Evolutionary conservation across 2,329 filamentous ascomycete species (phyloP).

Genomic region (Verticillium tricorpus): DNA sequence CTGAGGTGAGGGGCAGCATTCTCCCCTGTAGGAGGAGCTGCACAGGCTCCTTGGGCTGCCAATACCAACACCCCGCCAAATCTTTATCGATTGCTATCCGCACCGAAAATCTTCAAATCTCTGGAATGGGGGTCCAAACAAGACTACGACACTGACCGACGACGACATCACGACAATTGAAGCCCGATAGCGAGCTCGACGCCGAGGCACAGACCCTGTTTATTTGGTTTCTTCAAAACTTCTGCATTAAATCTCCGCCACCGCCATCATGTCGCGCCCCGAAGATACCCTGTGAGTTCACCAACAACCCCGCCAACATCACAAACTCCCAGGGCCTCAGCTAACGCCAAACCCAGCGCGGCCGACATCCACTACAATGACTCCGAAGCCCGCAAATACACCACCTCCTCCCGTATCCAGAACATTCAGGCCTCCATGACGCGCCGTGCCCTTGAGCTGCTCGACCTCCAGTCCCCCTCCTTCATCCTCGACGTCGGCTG

Average conservation of each 20-base stretch:
- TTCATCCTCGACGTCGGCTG: conserved; percentile 96
- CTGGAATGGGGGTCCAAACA: not conserved
- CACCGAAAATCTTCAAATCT: conserved; percentile 5
- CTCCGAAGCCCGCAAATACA: conserved; percentile 93
- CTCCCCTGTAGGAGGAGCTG: no score
- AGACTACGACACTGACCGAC: not conserved
- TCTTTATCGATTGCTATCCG: conserved; percentile 5
- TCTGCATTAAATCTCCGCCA: not conserved
- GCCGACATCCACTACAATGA: conserved; percentile 98
- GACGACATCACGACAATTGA: not conserved
- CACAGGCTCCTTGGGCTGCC: no score
- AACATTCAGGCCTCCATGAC: conserved; percentile 96
- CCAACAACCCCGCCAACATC: conserved; percentile 6
- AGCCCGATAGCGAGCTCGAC: no score
- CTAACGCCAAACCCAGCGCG: conserved; percentile 49
- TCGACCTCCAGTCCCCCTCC: conserved; percentile 73
- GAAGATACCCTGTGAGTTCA: conserved; percentile 80
- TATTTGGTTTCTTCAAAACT: no score
- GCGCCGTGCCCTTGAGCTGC: conserved; percentile 83
- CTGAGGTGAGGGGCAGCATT: not conserved
- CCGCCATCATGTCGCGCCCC: conserved; percentile 79
- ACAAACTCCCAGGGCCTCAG: not conserved
- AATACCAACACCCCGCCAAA: conserved; percentile 3
- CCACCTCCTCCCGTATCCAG: conserved; percentile 90
- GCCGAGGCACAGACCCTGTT: no score